A percentile compares a stretch with the other conserved stretches of the same genome.
Conservation (phyloP, 495 filamentous ascomycete genomes). For the Xylaria nigripes region DNA sequence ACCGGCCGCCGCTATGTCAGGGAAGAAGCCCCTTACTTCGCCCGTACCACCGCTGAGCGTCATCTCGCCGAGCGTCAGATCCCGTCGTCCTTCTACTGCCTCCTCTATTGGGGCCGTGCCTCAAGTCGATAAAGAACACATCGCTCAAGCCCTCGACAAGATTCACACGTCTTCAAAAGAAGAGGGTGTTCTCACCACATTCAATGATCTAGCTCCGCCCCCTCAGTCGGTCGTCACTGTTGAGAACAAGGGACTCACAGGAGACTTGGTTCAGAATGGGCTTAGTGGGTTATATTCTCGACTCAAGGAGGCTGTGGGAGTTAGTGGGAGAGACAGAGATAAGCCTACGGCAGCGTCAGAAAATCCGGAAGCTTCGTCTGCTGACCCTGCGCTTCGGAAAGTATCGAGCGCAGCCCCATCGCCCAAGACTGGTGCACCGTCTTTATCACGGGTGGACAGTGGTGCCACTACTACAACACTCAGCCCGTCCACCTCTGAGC, state of each 20-base stretch:
- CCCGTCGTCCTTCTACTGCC: slow-evolving; percentile 55
- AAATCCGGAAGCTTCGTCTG: slow-evolving; percentile 29
- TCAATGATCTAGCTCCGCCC: slow-evolving; percentile 72
- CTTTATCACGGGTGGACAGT: slow-evolving; percentile 29
- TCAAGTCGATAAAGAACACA: slow-evolving; percentile 57
- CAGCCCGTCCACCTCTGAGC: slow-evolving; percentile 30
- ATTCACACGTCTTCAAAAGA: slow-evolving; percentile 79
- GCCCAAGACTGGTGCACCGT: slow-evolving; percentile 30
- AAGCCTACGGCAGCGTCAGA: slow-evolving; percentile 18
- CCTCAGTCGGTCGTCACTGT: slow-evolving; percentile 43
- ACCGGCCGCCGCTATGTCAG: slow-evolving; percentile 18
- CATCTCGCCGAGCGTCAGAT: slow-evolving; percentile 28
- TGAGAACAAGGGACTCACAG: slow-evolving; percentile 60
- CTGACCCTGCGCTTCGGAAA: slow-evolving; percentile 31
- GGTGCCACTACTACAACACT: slow-evolving; percentile 28
- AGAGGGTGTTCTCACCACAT: slow-evolving; percentile 71
- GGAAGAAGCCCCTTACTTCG: slow-evolving; percentile 20
- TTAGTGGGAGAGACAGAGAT: slow-evolving; percentile 49
- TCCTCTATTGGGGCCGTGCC: slow-evolving; percentile 49
- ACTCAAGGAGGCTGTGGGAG: slow-evolving; percentile 68
- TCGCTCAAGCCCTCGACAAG: slow-evolving; percentile 67
- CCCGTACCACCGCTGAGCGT: slow-evolving; percentile 20
- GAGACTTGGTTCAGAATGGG: slow-evolving; percentile 69
- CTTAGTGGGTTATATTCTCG: slow-evolving; percentile 80
- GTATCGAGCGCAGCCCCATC: slow-evolving; percentile 29